Base-by-base conservation (phyloP, 148 eudicot species). In the Polygonum aviculare region DNA sequence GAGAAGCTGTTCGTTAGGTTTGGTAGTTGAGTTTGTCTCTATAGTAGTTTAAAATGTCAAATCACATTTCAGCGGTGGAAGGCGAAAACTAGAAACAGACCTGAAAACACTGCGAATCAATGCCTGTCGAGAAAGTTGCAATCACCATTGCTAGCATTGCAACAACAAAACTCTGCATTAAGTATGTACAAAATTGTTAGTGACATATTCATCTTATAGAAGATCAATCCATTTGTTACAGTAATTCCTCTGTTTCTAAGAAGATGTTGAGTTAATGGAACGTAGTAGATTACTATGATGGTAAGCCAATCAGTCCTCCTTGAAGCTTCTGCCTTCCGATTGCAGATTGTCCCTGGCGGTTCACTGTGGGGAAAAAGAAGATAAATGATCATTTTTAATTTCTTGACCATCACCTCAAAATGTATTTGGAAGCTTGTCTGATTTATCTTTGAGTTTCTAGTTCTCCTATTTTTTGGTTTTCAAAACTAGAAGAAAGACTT, bases 51-150 rank as follows among this genome's bases (percentile, higher is more conserved):
- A 3, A 38, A 67, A 21, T 35, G 44, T 2, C 38, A 3, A 4
- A 12, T 67, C 35, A 63, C 5, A 33, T 16, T 67, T 36, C 21
- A 67, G 44, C 4, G 41, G 36, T 14, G 19, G 19, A 67, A 67
- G 7, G 14, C 35, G 19, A 10, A 67, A 67, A 2, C 4, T 65
- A 39, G 12, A 65, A 52, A 76, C 18, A 36, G 51, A 93, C 97
- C 93, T 90, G 95, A 81, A 93, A 93, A 69, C 97, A 90, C 84
- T 93, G 85, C 36, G 97, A 93, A 77, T 93, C 97, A 49, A 89
- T 89, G 72, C 97, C 97, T 0, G 97, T 93, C 50, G 97, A 93
- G 80, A 93, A 93, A 31, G 97, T 93, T 8, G 97, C 97, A 19
- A 93, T 82, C n/a, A 93, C 97, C 35, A 93, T 89, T 8, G 97